A percentile compares a stretch with the other conserved stretches of the same genome.
These are phyloP conservation scores for Yarrowia phangngaensis DNA, from an alignment of 805 yeast species.

Conservation along the genomic window DNA sequence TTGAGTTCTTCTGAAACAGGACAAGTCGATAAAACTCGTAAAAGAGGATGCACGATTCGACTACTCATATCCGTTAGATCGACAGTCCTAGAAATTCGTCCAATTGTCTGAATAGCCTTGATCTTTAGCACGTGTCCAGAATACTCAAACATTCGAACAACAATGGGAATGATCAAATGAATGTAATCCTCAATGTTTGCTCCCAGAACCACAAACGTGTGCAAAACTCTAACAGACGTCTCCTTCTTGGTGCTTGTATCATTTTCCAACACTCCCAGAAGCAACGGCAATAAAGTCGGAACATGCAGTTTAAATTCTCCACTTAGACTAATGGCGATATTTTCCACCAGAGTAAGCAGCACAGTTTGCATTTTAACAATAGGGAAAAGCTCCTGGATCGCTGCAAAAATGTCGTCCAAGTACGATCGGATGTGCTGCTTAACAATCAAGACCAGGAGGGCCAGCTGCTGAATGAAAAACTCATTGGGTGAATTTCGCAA, in stretches of 20 bases:
- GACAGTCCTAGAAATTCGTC: conserved; percentile 70
- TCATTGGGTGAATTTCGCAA: conserved; percentile 76
- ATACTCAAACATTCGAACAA: conserved; percentile 75
- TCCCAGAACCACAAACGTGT: conserved; percentile 82
- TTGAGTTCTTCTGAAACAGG: conserved; percentile 22
- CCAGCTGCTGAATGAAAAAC: conserved; percentile 83
- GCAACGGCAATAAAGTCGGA: conserved; percentile 69
- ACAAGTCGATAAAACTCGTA: conserved; percentile 55
- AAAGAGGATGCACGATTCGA: conserved; percentile 78
- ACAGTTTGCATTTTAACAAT: conserved; percentile 66
- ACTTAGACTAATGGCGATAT: conserved; percentile 78
- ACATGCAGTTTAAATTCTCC: conserved; percentile 87
- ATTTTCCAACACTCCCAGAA: conserved; percentile 71
- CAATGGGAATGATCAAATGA: conserved; percentile 80
- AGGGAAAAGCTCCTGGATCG: conserved; percentile 70
- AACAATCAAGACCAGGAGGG: conserved; percentile 73
- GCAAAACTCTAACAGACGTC: conserved; percentile 68
- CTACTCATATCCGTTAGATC: conserved; percentile 83
- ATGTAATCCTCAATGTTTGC: conserved; percentile 82
- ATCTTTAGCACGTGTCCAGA: conserved; percentile 56
- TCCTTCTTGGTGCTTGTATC: conserved; percentile 44
- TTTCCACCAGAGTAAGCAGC: conserved; percentile 74
- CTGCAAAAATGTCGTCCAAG: conserved; percentile 66
- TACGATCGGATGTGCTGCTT: conserved; percentile 87
- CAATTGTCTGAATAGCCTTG: conserved; percentile 77